Evolutionary conservation across 352 stramenopile species (phyloP), one percentile per base, ranked within the genome.

Genomic region (Phytophthora capsici): DNA sequence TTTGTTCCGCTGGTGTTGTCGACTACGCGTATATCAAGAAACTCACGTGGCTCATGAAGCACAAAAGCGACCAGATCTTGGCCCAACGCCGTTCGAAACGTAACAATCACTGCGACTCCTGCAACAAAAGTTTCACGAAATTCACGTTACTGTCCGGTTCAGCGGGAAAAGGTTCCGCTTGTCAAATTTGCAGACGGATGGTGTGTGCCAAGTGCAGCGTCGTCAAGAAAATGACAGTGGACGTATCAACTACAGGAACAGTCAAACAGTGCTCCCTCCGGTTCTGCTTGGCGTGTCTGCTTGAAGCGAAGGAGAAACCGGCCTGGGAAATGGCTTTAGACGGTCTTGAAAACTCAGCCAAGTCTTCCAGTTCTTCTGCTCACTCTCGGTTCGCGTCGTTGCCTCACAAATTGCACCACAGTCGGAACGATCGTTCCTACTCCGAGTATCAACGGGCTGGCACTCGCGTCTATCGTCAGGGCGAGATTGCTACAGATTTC

Each of bases 191-290:
- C 38, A 69, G 61, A 2, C 51, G 61, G 8, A 52, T 77, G n/a
- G 65, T 87, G 8, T 89, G 82, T 58, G 14, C 50, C 20, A 78
- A 80, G 26, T 91, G 82, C 55, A 80, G 63, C 10, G 70, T 89
- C 4, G 32, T 78, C 20, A 89, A 89, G 59, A 82, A 82, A 16
- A 76, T 88, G 48, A 79, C 78, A 2, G 52, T 90, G n/a, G 75
- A 90, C 48, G 63, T 88, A 10, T 68, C 70, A 1, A 14, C 43
- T 6, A 66, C 76, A 30, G 64, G 53, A 1, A 44, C 57, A 36
- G 67, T 80, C 9, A 66, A 67, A 22, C 76, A 88, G 25, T 64
- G 66, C 3, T 16, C 72, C 16, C 54, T 89, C 36, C 67, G 68
- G 8, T 90, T 88, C 52, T 90, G 79, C 19, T 52, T 85, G 25